Percentiles rank a stretch among this genome's conserved stretches.
phyloP scores from a whole-genome alignment of 2,329 filamentous ascomycete species.

The Calonectria honghensis region DNA sequence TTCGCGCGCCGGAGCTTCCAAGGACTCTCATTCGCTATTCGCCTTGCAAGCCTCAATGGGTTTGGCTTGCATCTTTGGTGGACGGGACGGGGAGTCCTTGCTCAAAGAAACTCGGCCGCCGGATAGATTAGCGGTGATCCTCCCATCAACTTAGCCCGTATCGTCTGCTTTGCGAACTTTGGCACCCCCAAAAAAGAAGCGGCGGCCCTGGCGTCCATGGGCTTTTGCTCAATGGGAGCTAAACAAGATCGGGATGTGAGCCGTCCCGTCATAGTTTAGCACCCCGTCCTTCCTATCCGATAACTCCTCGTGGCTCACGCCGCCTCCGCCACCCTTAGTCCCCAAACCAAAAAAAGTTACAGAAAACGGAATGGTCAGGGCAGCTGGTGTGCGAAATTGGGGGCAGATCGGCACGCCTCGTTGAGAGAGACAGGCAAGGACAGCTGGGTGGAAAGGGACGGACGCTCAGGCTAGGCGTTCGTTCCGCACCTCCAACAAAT shows the following conservation, averaged over 20 bases:
- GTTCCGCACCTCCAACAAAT: slow-evolving; percentile 39
- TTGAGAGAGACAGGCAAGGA: slow-evolving; percentile 8
- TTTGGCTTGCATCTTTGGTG: neutral
- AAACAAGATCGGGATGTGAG: slow-evolving; percentile 41
- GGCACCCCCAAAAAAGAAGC: slow-evolving; percentile 23
- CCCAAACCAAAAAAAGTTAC: neutral
- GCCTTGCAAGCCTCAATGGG: slow-evolving; percentile 21
- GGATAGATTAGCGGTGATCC: slow-evolving; percentile 34
- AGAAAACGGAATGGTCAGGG: slow-evolving; percentile 20
- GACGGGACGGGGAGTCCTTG: neutral
- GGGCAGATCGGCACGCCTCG: slow-evolving; percentile 17
- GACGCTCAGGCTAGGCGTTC: slow-evolving; percentile 45
- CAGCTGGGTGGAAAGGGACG: slow-evolving; percentile 25
- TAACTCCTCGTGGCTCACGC: slow-evolving; percentile 10
- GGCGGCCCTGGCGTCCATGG: slow-evolving; percentile 27
- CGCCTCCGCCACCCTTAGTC: neutral
- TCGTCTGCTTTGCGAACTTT: neutral
- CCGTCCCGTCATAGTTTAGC: slow-evolving; percentile 35
- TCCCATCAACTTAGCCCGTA: slow-evolving; percentile 7
- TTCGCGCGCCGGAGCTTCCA: neutral
- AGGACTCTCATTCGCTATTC: slow-evolving; percentile 5
- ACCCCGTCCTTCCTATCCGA: slow-evolving; percentile 6
- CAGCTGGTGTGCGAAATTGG: neutral
- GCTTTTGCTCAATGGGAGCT: slow-evolving; percentile 29
- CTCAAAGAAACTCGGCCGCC: slow-evolving; percentile 14